These are phyloP conservation scores for Calonectria pteridis DNA, from an alignment of 2,329 filamentous ascomycete species.

Conservation along the genomic window DNA sequence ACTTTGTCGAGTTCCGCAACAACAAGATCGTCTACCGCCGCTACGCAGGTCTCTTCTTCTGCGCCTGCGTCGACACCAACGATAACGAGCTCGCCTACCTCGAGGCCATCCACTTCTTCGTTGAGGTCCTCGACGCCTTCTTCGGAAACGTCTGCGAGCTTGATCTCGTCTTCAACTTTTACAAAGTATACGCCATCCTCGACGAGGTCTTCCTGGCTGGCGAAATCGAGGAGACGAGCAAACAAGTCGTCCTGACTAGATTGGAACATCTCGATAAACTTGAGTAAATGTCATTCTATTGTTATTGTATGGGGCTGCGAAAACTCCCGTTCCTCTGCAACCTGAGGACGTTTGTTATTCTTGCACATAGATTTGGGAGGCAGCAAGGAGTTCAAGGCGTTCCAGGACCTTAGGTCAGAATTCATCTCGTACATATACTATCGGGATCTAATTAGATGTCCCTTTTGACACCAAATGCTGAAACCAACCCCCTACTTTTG, in stretches of 20 bases:
- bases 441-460: background rate
- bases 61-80: slow-evolving; percentile 98
- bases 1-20: slow-evolving; percentile 96
- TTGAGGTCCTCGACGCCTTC: slow-evolving; percentile 97
- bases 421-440: slow-evolving; percentile 18
- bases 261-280: slow-evolving; percentile 97
- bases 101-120: slow-evolving; percentile 99
- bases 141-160: slow-evolving; percentile 99
- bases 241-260: slow-evolving; percentile 94
- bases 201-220: slow-evolving; percentile 98
- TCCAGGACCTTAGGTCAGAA: background rate
- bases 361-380: slow-evolving; percentile 21
- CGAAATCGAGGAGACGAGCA: slow-evolving; percentile 98
- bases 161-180: slow-evolving; percentile 87
- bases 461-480: background rate
- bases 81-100: slow-evolving; percentile 98
- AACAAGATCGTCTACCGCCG: slow-evolving; percentile 98
- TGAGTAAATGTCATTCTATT: slow-evolving; percentile 67
- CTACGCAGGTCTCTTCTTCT: slow-evolving; percentile 98
- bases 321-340: background rate
- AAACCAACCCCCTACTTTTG: background rate
- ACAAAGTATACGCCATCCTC: slow-evolving; percentile 95
- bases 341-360: background rate
- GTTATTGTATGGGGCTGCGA: background rate
- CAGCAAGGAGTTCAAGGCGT: slow-evolving; percentile 23